phyloP scores from a whole-genome alignment of 2,329 filamentous ascomycete species.

The Penicillium expansum region DNA sequence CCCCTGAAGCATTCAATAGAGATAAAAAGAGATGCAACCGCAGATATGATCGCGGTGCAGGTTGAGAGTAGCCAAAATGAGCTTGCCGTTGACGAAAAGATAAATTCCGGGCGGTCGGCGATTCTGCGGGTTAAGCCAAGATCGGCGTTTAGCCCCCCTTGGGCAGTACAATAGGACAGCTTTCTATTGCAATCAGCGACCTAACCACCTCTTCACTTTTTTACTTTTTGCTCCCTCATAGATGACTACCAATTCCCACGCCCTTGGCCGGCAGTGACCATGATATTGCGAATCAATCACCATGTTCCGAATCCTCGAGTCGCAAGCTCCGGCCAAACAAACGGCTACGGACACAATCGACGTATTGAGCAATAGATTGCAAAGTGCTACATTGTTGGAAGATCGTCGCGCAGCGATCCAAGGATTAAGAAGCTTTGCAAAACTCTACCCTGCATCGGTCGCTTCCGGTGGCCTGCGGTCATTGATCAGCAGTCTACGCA shows the following conservation, averaged over 20 bases:
- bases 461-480: conserved; percentile 88
- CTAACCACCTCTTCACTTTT: conserved; percentile 4
- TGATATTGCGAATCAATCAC: conserved; percentile 39
- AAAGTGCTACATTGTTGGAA: conserved; percentile 87
- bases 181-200: conserved; percentile 17
- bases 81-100: conserved; percentile 20
- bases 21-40: conserved; percentile 12
- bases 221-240: conserved; percentile 16
- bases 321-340: conserved; percentile 86
- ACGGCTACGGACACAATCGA: conserved; percentile 93
- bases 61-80: conserved; percentile 9
- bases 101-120: conserved; percentile 23
- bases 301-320: conserved; percentile 60
- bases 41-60: conserved; percentile 17
- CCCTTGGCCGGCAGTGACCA: conserved; percentile 38
- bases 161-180: conserved; percentile 22
- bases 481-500: conserved; percentile 78
- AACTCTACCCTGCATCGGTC: conserved; percentile 92
- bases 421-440: conserved; percentile 90
- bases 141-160: conserved; percentile 20
- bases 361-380: conserved; percentile 79
- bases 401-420: conserved; percentile 91
- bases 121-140: conserved; percentile 16
- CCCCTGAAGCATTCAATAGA: not conserved
- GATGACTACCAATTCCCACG: conserved; percentile 30